Percentiles rank a stretch among this genome's conserved stretches.
Conservation (phyloP, 345 rosid genomes). For the Fremontodendron californicum region DNA sequence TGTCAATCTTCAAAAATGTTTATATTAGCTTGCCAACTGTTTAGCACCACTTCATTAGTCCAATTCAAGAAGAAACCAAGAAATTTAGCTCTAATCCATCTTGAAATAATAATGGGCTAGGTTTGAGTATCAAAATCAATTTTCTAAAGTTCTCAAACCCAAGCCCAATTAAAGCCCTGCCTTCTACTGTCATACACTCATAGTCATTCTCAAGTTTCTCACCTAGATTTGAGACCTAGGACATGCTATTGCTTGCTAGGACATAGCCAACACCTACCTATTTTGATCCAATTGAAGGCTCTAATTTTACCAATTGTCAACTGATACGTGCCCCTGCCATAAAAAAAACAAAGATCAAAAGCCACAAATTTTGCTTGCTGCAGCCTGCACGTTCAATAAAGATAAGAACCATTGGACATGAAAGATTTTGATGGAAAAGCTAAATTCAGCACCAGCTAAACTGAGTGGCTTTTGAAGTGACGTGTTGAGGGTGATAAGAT, state of each 20-base stretch:
- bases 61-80: no score
- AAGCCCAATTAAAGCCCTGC: background rate
- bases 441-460: background rate
- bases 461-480: slow-evolving; percentile 1
- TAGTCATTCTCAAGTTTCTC: background rate
- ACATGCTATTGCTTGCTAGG: background rate
- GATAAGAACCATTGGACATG: background rate
- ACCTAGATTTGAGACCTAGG: no score
- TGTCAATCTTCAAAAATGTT: no score
- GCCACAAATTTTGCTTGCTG: background rate
- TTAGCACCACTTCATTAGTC: no score
- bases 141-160: background rate
- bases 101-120: background rate
- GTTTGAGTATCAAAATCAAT: background rate
- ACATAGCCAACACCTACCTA: background rate
- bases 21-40: no score
- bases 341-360: background rate
- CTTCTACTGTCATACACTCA: background rate
- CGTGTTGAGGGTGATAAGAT: background rate
- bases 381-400: background rate
- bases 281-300: background rate
- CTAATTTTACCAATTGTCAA: background rate
- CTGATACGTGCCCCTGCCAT: background rate
- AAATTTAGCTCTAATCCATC: no score
- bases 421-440: background rate